Evolutionary conservation across 2,329 filamentous ascomycete species (phyloP).

Genomic region (Davidsoniella neocaledoniae): DNA sequence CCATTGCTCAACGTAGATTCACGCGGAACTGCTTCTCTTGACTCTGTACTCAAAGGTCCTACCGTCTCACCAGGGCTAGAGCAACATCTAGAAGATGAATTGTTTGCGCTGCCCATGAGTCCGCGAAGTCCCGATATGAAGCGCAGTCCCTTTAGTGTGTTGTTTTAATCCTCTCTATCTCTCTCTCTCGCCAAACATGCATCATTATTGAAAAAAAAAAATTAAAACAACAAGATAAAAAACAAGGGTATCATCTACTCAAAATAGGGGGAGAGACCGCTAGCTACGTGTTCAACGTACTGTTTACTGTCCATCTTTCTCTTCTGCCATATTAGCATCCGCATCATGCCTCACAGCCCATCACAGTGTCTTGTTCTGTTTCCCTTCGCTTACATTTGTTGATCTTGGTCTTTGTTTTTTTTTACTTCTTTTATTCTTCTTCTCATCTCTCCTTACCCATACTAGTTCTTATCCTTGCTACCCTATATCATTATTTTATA

Average conservation of each 20-base stretch:
- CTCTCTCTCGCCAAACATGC: not conserved
- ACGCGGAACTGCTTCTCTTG: slow-evolving; percentile 7
- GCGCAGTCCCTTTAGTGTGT: slow-evolving; percentile 58
- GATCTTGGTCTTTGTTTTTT: not conserved
- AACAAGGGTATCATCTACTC: not conserved
- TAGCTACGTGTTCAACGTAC: not conserved
- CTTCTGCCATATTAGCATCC: not conserved
- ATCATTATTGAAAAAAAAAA: slow-evolving; percentile 3
- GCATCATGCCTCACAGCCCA: not conserved
- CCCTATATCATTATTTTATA: too few species aligned
- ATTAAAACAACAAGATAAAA: not conserved
- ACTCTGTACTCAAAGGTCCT: slow-evolving; percentile 7
- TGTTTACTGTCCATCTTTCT: not conserved
- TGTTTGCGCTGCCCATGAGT: slow-evolving; percentile 77
- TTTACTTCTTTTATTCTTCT: not conserved
- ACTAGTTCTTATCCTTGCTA: too few species aligned
- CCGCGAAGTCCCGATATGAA: slow-evolving; percentile 75
- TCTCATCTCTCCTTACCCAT: not conserved
- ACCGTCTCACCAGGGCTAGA: not conserved
- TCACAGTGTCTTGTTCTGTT: slow-evolving; percentile 1
- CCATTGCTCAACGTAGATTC: slow-evolving; percentile 5
- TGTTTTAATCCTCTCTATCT: slow-evolving; percentile 17
- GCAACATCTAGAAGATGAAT: slow-evolving; percentile 47
- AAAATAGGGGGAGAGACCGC: not conserved
- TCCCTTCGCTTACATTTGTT: not conserved